Conservation (phyloP, 2,329 filamentous ascomycete genomes). For the Trematosphaeria pertusa region DNA sequence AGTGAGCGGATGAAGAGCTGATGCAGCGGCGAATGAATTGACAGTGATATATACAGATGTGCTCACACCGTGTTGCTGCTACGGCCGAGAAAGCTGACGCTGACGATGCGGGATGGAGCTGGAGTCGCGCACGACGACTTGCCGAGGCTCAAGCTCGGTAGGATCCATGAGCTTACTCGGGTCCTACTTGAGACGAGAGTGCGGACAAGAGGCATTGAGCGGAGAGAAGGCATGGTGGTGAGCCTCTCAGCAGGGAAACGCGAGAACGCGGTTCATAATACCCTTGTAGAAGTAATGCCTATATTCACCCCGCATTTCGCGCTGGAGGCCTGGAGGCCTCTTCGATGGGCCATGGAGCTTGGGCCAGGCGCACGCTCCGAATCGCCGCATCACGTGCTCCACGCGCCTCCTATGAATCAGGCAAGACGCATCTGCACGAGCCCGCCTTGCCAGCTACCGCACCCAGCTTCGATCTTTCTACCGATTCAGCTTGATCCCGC, state of each 20-base stretch:
- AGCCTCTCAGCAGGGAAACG: too few species aligned
- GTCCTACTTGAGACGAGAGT: too few species aligned
- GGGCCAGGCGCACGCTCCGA: constrained; percentile 5
- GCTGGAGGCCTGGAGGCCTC: background rate
- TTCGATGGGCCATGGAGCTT: constrained; percentile 8
- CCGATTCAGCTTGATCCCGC: constrained; percentile 4
- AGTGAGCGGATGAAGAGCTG: background rate
- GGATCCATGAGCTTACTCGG: constrained; percentile 18
- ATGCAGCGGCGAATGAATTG: background rate
- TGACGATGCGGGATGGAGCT: constrained; percentile 13
- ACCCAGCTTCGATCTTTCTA: constrained; percentile 5
- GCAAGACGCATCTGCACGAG: constrained; percentile 21
- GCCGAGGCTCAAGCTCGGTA: constrained; percentile 20
- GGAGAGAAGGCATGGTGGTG: too few species aligned
- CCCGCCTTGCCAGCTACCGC: constrained; percentile 3
- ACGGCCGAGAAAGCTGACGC: constrained; percentile 22
- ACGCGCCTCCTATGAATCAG: constrained; percentile 23
- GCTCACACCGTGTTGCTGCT: constrained; percentile 23
- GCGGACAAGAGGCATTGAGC: too few species aligned
- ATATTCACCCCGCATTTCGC: background rate
- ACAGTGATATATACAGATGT: constrained; percentile 10
- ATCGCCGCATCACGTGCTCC: constrained; percentile 15
- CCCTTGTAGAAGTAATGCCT: background rate
- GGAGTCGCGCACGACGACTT: constrained; percentile 24
- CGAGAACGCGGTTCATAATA: too few species aligned